Evolutionary conservation across 179 eudicot genomes (phyloP), one percentile per base, ranked within the genome.

Genomic region (Heliamphora pulchella): DNA sequence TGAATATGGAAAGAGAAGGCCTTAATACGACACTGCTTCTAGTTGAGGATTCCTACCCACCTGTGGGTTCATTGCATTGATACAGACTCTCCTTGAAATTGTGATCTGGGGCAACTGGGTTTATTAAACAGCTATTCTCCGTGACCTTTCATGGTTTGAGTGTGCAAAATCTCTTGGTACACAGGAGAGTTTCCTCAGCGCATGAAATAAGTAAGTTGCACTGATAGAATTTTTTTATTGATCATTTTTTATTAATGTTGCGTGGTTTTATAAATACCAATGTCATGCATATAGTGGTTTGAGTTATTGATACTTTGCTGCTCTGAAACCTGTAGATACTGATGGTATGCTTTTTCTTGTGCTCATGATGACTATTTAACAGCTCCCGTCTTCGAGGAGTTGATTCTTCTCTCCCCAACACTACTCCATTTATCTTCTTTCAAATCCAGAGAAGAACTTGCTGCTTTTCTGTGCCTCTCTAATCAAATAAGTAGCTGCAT

Each of bases 1-100:
- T 80, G 97, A 93, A 61, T 89, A 93, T 85, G 92, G 92, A 75
- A 92, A 90, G 82, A 84, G 97, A 86, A 87, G 94, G 50, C 86
- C 82, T 15, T 59, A 53, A 65, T 31, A 20, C 17, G 47, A 58
- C 66, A 6, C 65, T 78, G 58, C 53, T 31, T 61, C 43, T 71
- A 10, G 22, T 15, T 20, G 69, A 51, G 67, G 50, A 20, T 76
- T 44, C 77, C 57, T 13, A 50, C 41, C 65, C 65, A 39, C 63
- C 50, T 44, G 54, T 55, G 73, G 61, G 14, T 54, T 74, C 41
- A 59, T 43, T 22, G n/a, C 44, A 53, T 41, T 74, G 64, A 64
- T 17, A 10, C 67, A 48, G 50, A 61, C 7, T 76, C 66, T 74
- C 68, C 64, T 46, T 44, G 76, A 59, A 63, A 57, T 58, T 57